Evolutionary conservation across 768 basidiomycete species (phyloP).

Genomic region (Suillus discolor): DNA sequence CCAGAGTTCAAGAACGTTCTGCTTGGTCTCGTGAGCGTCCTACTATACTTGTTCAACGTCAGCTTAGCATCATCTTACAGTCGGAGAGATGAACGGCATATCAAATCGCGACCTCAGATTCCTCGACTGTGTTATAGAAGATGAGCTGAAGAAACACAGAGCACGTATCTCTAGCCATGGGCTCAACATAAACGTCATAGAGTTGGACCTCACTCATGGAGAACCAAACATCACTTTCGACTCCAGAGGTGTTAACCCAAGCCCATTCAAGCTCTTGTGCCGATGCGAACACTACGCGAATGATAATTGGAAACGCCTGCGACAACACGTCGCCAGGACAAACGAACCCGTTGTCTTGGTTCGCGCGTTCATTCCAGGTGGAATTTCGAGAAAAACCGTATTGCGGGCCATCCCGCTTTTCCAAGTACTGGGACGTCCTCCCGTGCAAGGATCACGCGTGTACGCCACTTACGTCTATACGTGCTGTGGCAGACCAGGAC

Average conservation of each 20-base stretch:
- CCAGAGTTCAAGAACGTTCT: constrained; percentile 22
- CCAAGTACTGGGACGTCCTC: constrained; percentile 12
- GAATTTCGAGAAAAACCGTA: constrained; percentile 28
- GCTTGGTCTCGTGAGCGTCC: constrained; percentile 19
- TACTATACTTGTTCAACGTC: not conserved
- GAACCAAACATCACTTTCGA: constrained; percentile 21
- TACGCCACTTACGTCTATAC: constrained; percentile 27
- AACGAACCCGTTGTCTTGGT: constrained; percentile 23
- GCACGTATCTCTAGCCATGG: constrained; percentile 13
- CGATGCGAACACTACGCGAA: constrained; percentile 25
- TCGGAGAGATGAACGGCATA: constrained; percentile 26
- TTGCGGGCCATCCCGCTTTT: constrained; percentile 29
- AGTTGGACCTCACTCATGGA: constrained; percentile 25
- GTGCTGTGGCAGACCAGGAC: constrained; percentile 14
- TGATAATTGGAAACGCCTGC: constrained; percentile 26
- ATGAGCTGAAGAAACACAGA: constrained; percentile 25
- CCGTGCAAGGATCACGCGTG: not conserved
- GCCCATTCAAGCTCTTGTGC: constrained; percentile 29
- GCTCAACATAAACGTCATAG: constrained; percentile 26
- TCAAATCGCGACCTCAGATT: constrained; percentile 29
- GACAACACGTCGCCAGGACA: constrained; percentile 18
- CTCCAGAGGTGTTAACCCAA: constrained; percentile 20
- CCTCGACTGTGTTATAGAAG: constrained; percentile 27
- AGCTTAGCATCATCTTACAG: constrained; percentile 12
- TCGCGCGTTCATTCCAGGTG: constrained; percentile 30